Percentiles rank a stretch among this genome's conserved stretches.
phyloP scores from a whole-genome alignment of 1,284 basidiomycete species.

The Ceratobasidium sp. region DNA sequence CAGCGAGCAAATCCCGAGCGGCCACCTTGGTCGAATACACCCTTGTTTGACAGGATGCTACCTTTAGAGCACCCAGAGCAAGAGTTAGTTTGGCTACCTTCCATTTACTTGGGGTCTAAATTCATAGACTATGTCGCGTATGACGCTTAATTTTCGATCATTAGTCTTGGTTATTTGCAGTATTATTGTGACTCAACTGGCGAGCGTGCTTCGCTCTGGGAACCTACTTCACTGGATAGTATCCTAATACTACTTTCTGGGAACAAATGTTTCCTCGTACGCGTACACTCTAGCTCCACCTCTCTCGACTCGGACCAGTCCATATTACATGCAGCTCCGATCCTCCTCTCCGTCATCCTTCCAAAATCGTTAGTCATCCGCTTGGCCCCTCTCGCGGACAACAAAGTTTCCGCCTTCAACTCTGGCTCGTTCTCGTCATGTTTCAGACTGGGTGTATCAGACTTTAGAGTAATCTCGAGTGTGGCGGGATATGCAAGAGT shows the following conservation, averaged over 20 bases:
- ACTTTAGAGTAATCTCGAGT: conserved; percentile 65
- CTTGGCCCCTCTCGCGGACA: conserved; percentile 76
- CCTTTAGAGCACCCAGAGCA: conserved; percentile 81
- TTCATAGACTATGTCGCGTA: conserved; percentile 79
- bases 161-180: conserved; percentile 51
- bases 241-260: conserved; percentile 84
- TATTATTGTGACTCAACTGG: conserved; percentile 72
- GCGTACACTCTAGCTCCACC: conserved; percentile 48
- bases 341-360: conserved; percentile 87
- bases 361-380: conserved; percentile 61
- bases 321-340: conserved; percentile 86
- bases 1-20: conserved; percentile 80
- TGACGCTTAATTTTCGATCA: neutral
- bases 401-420: conserved; percentile 79
- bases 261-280: conserved; percentile 92
- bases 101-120: conserved; percentile 94
- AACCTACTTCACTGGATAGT: conserved; percentile 70
- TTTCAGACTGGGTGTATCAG: conserved; percentile 85
- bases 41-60: conserved; percentile 90
- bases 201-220: conserved; percentile 65
- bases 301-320: too few relatives aligned
- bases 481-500: neutral
- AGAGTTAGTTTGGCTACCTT: conserved; percentile 73
- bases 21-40: conserved; percentile 87
- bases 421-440: conserved; percentile 76